Percentiles rank a stretch among this genome's conserved stretches.
Conservation (phyloP, 2,329 filamentous ascomycete species). For the Lachnellula hyalina region DNA sequence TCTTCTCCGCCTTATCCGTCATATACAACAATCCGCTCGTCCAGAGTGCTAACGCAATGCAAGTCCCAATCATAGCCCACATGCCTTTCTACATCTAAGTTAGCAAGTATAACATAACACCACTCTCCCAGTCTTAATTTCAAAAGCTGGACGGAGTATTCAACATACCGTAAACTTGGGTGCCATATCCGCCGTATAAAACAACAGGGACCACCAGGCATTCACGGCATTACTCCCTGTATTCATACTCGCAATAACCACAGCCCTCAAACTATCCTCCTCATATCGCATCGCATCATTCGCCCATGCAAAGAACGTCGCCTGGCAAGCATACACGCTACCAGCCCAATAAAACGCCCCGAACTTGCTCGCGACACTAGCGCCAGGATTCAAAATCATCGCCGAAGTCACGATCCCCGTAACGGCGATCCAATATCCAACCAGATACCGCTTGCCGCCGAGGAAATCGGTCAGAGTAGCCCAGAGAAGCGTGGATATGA, state of each 20-base stretch:
- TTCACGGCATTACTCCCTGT: constrained; percentile 63
- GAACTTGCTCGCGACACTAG: constrained; percentile 46
- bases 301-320: constrained; percentile 71
- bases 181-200: constrained; percentile 62
- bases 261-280: constrained; percentile 56
- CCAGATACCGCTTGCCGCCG: constrained; percentile 58
- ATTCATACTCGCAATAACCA: constrained; percentile 71
- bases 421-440: constrained; percentile 61
- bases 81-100: constrained; percentile 50
- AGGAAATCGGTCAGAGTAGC: constrained; percentile 62
- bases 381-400: constrained; percentile 48
- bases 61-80: constrained; percentile 67
- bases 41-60: constrained; percentile 56
- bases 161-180: constrained; percentile 38
- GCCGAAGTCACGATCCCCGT: constrained; percentile 57
- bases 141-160: constrained; percentile 22
- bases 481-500: constrained; percentile 57
- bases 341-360: constrained; percentile 69
- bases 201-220: constrained; percentile 68
- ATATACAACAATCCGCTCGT: constrained; percentile 47
- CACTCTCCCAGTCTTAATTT: constrained; percentile 5
- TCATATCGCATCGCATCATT: constrained; percentile 60
- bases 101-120: neutral
- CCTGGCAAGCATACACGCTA: constrained; percentile 65
- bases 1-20: constrained; percentile 35